A percentile compares a stretch with the other conserved stretches of the same genome.
phyloP scores from a whole-genome alignment of 2,329 filamentous ascomycete species.

The Beauveria rudraprayagi region DNA sequence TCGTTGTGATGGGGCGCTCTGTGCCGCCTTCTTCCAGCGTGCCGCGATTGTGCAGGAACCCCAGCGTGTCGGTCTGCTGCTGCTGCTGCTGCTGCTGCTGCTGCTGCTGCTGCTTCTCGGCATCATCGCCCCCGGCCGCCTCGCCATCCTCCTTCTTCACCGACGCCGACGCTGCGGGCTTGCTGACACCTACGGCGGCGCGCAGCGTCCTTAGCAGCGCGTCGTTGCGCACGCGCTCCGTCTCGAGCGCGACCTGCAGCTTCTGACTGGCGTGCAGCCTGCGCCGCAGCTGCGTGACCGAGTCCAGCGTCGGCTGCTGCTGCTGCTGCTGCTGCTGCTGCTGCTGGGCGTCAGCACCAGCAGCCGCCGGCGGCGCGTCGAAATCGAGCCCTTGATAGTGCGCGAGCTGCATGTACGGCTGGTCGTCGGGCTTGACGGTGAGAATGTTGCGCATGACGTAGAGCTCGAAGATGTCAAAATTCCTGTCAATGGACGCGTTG shows the following conservation, averaged over 20 bases:
- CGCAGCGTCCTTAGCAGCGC: constrained; percentile 59
- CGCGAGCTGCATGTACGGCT: constrained; percentile 69
- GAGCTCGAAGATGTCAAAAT: constrained; percentile 81
- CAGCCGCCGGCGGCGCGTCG: background rate
- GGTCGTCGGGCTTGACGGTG: constrained; percentile 58
- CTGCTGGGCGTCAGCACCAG: constrained; percentile 22
- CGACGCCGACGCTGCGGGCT: constrained; percentile 9
- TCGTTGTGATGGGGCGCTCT: constrained; percentile 55
- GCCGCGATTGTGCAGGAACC: constrained; percentile 49
- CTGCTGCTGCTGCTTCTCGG: background rate
- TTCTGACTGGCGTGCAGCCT: constrained; percentile 72
- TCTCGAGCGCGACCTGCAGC: constrained; percentile 59
- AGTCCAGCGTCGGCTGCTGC: constrained; percentile 47
- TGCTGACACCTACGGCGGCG: constrained; percentile 27
- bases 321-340: constrained; percentile 29
- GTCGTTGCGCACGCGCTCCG: constrained; percentile 65
- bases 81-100: constrained; percentile 3
- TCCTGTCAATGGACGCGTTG: constrained; percentile 73
- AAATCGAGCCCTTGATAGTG: constrained; percentile 72
- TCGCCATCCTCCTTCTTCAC: constrained; percentile 10
- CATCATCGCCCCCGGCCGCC: background rate
- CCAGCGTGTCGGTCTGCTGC: constrained; percentile 30
- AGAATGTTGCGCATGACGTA: constrained; percentile 84
- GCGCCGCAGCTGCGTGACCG: constrained; percentile 62
- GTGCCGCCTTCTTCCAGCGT: constrained; percentile 42